These are phyloP conservation scores for Aureobasidium vineae DNA, from an alignment of 2,329 filamentous ascomycete genomes.

Conservation along the genomic window DNA sequence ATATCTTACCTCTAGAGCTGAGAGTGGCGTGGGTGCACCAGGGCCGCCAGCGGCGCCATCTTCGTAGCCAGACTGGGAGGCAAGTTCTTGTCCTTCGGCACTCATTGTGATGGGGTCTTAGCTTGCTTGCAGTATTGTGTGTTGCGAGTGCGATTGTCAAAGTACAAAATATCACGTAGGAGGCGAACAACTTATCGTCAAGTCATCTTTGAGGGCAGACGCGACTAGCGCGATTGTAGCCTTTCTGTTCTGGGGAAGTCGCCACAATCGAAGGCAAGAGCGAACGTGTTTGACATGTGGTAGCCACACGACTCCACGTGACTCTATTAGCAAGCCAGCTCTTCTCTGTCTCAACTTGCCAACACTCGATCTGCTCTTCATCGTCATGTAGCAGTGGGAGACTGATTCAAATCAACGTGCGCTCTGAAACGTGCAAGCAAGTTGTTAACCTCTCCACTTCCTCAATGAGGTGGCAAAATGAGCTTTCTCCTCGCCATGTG, in stretches of 20 bases:
- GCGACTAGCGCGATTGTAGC: constrained; percentile 6
- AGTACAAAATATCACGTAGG: not conserved
- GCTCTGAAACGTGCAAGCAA: not conserved
- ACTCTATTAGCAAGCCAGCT: not conserved
- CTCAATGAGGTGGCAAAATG: not conserved
- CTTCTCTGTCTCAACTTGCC: not conserved
- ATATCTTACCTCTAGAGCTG: constrained; percentile 72
- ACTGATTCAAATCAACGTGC: not conserved
- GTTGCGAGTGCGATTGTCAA: not conserved
- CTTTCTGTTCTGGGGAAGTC: constrained; percentile 4
- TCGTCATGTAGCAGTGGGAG: not conserved
- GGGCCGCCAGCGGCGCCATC: constrained; percentile 74
- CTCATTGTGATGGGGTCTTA: constrained; percentile 42
- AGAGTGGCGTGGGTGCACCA: constrained; percentile 88
- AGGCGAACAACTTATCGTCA: constrained; percentile 18
- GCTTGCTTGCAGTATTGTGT: not conserved
- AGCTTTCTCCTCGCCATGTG: too few relatives aligned
- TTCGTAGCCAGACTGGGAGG: constrained; percentile 70
- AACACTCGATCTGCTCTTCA: not conserved
- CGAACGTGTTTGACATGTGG: constrained; percentile 10
- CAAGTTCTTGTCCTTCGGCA: constrained; percentile 53
- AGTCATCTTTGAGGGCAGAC: not conserved
- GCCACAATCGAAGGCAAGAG: constrained; percentile 3
- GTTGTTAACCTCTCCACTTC: not conserved
- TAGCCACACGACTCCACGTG: not conserved